Conservation (phyloP, 768 basidiomycete genomes). For the Tylopilus rubrobrunneus region DNA sequence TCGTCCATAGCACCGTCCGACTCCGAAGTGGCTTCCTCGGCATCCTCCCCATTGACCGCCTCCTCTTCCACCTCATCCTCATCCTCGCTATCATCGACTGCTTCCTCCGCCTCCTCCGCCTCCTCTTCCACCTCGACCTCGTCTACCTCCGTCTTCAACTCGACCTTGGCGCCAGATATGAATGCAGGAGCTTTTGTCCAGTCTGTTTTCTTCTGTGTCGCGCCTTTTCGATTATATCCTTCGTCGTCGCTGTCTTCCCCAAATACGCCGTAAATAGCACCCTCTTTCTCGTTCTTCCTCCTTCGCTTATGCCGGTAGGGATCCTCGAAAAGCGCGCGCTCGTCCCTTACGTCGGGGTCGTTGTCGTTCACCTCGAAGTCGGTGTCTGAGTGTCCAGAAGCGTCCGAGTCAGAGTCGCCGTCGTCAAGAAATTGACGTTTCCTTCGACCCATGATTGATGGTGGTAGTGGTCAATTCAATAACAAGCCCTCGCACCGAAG, state of each 20-base stretch:
- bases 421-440: constrained; percentile 76
- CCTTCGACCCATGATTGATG: constrained; percentile 58
- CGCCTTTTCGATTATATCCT: constrained; percentile 25
- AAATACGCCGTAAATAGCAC: constrained; percentile 74
- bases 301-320: constrained; percentile 72
- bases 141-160: constrained; percentile 39
- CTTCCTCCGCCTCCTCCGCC: constrained; percentile 32
- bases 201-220: constrained; percentile 45
- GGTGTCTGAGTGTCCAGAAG: constrained; percentile 55
- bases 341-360: constrained; percentile 64
- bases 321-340: constrained; percentile 71
- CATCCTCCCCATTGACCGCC: constrained; percentile 34
- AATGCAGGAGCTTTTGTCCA: constrained; percentile 80
- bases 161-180: constrained; percentile 50
- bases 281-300: constrained; percentile 63
- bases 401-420: constrained; percentile 70
- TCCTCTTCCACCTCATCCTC: constrained; percentile 33
- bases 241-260: constrained; percentile 70
- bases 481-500: too few relatives aligned
- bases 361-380: constrained; percentile 45
- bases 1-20: constrained; percentile 34
- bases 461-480: constrained; percentile 3
- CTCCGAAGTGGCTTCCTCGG: constrained; percentile 33
- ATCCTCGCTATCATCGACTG: constrained; percentile 30
- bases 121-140: constrained; percentile 36